Evolutionary conservation across 31 red algal genomes (phyloP), one percentile per base, ranked within the genome.

Genomic region (Odonthalia washingtoniensis): DNA sequence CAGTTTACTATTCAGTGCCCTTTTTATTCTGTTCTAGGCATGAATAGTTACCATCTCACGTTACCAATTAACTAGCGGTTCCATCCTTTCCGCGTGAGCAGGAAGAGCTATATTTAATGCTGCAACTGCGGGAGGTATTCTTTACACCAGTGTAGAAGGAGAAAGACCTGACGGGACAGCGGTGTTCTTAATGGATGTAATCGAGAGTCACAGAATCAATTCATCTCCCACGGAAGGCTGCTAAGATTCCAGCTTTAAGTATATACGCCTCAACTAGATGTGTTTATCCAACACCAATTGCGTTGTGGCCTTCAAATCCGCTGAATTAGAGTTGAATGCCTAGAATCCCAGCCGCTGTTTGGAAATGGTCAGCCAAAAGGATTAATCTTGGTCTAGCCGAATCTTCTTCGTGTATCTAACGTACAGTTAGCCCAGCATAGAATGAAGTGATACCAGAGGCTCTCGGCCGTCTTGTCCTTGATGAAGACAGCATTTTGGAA

Each of bases 221-320:
- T 83, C 80, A 9, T 39, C 18, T 27, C 53, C 61, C 1, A 83
- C 12, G 4, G 38, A 34, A 28, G 66, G 77, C 2, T 93, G 78
- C 2, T 63, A 62, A 0, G n/a, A 62, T 18, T 37, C 36, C 0
- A 88, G 40, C 18, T 64, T 83, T 18, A 70, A 40, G 49, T 75
- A 82, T 0, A 90, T 37, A 4, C 41, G 73, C 0, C 74, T 80
- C 1, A 94, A 30, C 4, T 75, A 61, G 64, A 68, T 94, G 86
- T 35, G 72, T 28, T 26, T 94, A 80, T 14, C 92, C 92, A 24
- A 62, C 31, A 24, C 86, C 92, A 31, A 94, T 78, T 2, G 74
- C 78, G 31, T 86, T 84, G 27, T 89, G 64, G 24, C 60, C 66
- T 66, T 94, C 72, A 40, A 90, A 37, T 1, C 68, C 70, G 3